Conservation (phyloP, 1,139 yeast species). For the Saccharomyces hybrid region DNA sequence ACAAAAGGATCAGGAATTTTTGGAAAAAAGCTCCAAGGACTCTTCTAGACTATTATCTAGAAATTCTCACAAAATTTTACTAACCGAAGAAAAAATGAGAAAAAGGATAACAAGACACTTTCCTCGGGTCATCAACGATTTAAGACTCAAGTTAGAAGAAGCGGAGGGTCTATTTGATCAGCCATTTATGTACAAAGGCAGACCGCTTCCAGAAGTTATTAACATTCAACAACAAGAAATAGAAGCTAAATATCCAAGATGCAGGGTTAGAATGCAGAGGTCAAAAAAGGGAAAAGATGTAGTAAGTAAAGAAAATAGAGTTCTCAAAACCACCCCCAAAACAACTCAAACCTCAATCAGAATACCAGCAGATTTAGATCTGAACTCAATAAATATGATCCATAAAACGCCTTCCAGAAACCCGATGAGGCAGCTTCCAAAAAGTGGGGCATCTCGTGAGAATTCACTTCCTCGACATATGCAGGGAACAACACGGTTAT, state of each 20-base stretch:
- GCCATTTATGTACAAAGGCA: conserved; percentile 41
- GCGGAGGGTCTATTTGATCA: conserved; percentile 40
- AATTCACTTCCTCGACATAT: conserved; percentile 5
- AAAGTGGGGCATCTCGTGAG: background rate
- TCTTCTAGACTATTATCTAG: conserved; percentile 70
- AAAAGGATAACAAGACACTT: conserved; percentile 56
- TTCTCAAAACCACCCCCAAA: background rate
- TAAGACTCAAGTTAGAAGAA: conserved; percentile 41
- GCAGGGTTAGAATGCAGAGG: conserved; percentile 18
- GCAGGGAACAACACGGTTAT: conserved; percentile 10
- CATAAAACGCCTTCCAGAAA: conserved; percentile 2
- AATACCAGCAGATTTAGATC: background rate
- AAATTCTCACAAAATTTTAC: conserved; percentile 69
- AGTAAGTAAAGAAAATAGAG: conserved; percentile 2
- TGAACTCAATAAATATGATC: background rate
- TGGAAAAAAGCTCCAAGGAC: conserved; percentile 68
- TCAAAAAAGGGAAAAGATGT: conserved; percentile 1
- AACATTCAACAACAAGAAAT: conserved; percentile 39
- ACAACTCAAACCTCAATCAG: background rate
- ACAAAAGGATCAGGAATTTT: conserved; percentile 50
- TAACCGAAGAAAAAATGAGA: conserved; percentile 72
- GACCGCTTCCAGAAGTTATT: conserved; percentile 41
- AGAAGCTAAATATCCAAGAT: conserved; percentile 28
- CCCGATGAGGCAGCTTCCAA: background rate
- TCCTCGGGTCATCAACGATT: conserved; percentile 52